Base-by-base conservation (phyloP, 2,329 filamentous ascomycete genomes). In the Fusarium sp. region DNA sequence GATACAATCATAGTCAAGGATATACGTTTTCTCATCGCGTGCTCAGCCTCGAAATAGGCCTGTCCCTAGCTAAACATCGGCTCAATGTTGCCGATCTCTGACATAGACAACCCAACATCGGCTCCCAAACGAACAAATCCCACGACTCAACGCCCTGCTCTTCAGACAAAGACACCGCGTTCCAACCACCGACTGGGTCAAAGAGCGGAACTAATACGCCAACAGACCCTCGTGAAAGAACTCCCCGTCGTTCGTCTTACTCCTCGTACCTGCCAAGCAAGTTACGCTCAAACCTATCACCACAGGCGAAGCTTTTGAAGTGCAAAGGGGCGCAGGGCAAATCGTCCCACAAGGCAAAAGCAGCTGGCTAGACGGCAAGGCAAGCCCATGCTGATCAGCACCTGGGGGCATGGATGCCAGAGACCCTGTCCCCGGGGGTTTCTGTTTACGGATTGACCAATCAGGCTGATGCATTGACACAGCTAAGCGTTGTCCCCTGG, bases 1-100 rank as follows among this genome's bases (percentile, higher is more conserved):
- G 28, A 55, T 30, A 24, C 51, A 42, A 20, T 41, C 45, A 33
- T 24, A 64, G 26, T 28, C 58, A 65, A 63, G 66, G 65, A 70
- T 70, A 35, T 33, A 70, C 44, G 58, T 69, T 48, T 67, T 67
- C 51, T 45, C 33, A 38, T 65, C 38, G 22, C 63, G n/a, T n/a
- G 66, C 66, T 70, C 65, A 69, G 66, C 66, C 66, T 70, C 51
- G 30, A 68, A 42, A 63, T 39, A 39, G 65, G 44, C 64, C 55
- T 68, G 33, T 45, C 57, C 65, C 41, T 51, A 64, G 33, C 57
- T 39, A 64, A 41, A 50, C 44, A 44, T 51, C 66, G 66, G 66
- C 65, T 70, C 45, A n/a, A 24, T 42, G 45, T 45, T 69, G 66
- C 66, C 66, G 65, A 65, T 70, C 51, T 42, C 64, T 41, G 54